These are phyloP conservation scores for Shiraia sp. DNA, from an alignment of 2,329 filamentous ascomycete species.

Conservation along the genomic window DNA sequence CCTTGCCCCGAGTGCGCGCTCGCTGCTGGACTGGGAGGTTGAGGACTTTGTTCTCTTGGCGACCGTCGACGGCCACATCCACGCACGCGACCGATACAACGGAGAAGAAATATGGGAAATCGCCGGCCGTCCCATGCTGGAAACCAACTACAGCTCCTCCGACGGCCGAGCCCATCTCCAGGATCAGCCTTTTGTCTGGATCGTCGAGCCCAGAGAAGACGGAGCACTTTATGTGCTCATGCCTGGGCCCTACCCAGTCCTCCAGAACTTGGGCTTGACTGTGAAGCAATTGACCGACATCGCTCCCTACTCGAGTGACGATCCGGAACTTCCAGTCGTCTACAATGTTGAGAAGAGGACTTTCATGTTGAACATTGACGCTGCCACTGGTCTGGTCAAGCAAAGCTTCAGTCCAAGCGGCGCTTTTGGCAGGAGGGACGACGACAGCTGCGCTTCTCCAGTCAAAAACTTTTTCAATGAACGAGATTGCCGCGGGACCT, in stretches of 20 bases:
- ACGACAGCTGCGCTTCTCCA: constrained; percentile 74
- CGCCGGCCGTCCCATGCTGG: constrained; percentile 84
- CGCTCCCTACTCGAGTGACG: constrained; percentile 73
- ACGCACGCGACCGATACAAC: constrained; percentile 86
- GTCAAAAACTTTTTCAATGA: constrained; percentile 58
- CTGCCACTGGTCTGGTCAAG: constrained; percentile 77
- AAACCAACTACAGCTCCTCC: constrained; percentile 75
- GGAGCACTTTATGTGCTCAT: constrained; percentile 86
- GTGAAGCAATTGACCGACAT: constrained; percentile 88
- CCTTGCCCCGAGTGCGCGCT: constrained; percentile 78
- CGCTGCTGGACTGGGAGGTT: constrained; percentile 98
- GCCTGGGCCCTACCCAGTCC: constrained; percentile 63
- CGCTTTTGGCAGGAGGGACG: constrained; percentile 61
- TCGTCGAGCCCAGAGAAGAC: constrained; percentile 87
- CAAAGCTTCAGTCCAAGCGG: constrained; percentile 82
- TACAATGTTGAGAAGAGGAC: constrained; percentile 93
- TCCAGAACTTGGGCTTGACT: constrained; percentile 70
- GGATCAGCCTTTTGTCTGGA: constrained; percentile 90
- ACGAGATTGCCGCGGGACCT: constrained; percentile 74
- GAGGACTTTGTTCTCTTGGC: constrained; percentile 99
- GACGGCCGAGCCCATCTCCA: constrained; percentile 39
- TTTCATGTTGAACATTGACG: constrained; percentile 86
- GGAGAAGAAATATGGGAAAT: constrained; percentile 85
- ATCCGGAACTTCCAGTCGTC: constrained; percentile 69
- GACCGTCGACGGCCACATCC: constrained; percentile 97